Base-by-base conservation (phyloP, 2,329 filamentous ascomycete species). In the Ophiostoma triangulosporum region DNA sequence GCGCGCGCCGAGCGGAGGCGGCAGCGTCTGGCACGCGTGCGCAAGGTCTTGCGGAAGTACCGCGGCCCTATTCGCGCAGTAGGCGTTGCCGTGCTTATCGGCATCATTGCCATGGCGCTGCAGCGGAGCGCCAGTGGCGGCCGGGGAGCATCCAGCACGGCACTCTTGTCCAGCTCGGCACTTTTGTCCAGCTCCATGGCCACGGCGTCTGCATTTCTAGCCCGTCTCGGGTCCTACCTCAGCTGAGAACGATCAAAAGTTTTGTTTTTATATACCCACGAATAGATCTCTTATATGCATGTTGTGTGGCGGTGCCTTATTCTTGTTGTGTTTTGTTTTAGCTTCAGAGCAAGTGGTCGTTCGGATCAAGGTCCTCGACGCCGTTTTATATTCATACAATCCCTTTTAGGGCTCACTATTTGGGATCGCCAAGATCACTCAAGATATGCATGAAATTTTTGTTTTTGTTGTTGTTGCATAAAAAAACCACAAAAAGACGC, bases 61-160 rank as follows among this genome's bases (percentile, higher is more conserved):
- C 76, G 85, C 51, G 73, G 76, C 56, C 80, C 86, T 1, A 77
- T 77, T 43, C 71, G 77, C 15, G 76, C 78, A 26, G 69, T 82
- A 48, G 83, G 78, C 27, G 66, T 82, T 51, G 81, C 87, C 24
- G 66, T 93, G 26, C 63, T 84, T 6, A 75, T 91, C 48, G 86
- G 80, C 27, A 67, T 81, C 24, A 59, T 86, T 53, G 86, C 87
- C 7, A 70, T 88, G 55, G 86, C 83, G 66, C 65, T 89, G 57
- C 74, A 80, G 52, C 80, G 71, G 54, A 20, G 20, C 15, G 4
- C 17, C 48, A 70, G 72, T 20, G 66, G 70, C 3, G 53, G 59
- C 27, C 26, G 35, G 2, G 24, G 17, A 3, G 49, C 62, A 64
- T 48, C 63, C 53, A 32, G 32, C 12, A 14, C 26, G 24, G 8